Evolutionary conservation across 2,329 filamentous ascomycete species (phyloP), one percentile per base, ranked within the genome.

Genomic region (Scedosporium minutisporum): DNA sequence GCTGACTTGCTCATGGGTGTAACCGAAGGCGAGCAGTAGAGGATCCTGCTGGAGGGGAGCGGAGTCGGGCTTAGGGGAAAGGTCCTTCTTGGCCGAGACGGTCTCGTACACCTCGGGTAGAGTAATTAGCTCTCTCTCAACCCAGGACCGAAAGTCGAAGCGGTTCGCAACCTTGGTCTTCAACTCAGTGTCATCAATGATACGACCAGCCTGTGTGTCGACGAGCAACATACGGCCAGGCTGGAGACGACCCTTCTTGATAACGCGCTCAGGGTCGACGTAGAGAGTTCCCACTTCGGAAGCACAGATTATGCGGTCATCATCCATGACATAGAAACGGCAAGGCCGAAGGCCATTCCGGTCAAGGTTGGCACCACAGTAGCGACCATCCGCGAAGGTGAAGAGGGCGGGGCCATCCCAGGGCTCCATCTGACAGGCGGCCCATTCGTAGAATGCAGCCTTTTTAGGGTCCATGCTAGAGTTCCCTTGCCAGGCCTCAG

Each of bases 381-480:
- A 97, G 66, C 93, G 88, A 65, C 93, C 93, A 74, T 97, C 93
- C 29, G 93, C 91, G 76, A 97, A 97, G 6, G 93, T 97, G 81
- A 97, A 97, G 38, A 97, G 85, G 63, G 93, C 93, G 41, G 93
- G 93, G 18, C 93, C 93, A 76, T 97, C 93, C 93, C 93, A 97
- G 16, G 93, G 93, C 80, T 97, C 93, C 93, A 97, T 97, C 81
- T 96, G 90, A 76, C 93, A 97, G 67, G 92, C 93, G 70, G 93
- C 93, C 92, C 93, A 97, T 75, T 97, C 93, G 77, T 97, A 97
- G 78, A 97, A 97, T 60, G 93, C 93, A 64, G 93, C 90, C 79
- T 97, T 97, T 71, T 91, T 90, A 63, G 92, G 91, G 70, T 97
- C 93, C 89, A 97, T 96, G 64, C 87, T 81, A 44, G 87, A 80